Conservation (phyloP, 768 basidiomycete genomes). For the Xerocomellus dryophilus region DNA sequence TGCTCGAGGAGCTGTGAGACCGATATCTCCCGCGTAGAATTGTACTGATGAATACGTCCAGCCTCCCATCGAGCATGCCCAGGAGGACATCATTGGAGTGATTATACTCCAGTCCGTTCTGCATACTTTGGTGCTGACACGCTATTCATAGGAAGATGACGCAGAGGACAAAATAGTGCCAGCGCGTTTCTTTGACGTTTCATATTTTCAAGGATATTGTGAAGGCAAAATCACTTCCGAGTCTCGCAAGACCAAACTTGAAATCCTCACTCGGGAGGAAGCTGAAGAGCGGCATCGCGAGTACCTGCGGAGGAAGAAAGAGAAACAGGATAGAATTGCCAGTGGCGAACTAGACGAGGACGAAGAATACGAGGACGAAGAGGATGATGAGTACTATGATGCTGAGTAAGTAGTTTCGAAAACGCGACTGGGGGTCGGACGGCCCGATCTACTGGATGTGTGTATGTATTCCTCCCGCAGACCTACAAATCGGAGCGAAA, state of each 20-base stretch:
- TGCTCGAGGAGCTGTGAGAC: constrained; percentile 24
- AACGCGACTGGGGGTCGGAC: too few species aligned
- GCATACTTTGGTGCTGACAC: not conserved
- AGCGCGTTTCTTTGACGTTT: constrained; percentile 16
- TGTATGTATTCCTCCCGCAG: too few species aligned
- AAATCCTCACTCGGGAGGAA: constrained; percentile 23
- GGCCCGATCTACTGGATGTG: too few species aligned
- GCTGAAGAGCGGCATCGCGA: constrained; percentile 2
- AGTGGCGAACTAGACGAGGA: constrained; percentile 10
- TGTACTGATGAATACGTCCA: not conserved
- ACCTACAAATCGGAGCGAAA: too few species aligned
- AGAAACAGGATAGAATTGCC: constrained; percentile 9
- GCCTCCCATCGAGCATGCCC: constrained; percentile 24
- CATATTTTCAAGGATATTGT: constrained; percentile 26
- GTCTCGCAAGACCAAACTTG: constrained; percentile 19
- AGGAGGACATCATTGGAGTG: not conserved
- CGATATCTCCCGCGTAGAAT: not conserved
- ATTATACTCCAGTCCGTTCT: not conserved
- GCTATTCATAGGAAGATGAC: constrained; percentile 17
- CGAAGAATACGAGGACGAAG: constrained; percentile 5
- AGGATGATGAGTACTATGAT: not conserved
- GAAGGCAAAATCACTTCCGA: constrained; percentile 22
- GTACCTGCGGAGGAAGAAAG: constrained; percentile 5
- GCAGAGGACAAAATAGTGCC: constrained; percentile 24
- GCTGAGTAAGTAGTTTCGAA: not conserved